Percentiles rank a stretch among this genome's conserved stretches.
Evolutionary conservation across 2,329 filamentous ascomycete genomes (phyloP).

Genomic region (Aureobasidium sp.): DNA sequence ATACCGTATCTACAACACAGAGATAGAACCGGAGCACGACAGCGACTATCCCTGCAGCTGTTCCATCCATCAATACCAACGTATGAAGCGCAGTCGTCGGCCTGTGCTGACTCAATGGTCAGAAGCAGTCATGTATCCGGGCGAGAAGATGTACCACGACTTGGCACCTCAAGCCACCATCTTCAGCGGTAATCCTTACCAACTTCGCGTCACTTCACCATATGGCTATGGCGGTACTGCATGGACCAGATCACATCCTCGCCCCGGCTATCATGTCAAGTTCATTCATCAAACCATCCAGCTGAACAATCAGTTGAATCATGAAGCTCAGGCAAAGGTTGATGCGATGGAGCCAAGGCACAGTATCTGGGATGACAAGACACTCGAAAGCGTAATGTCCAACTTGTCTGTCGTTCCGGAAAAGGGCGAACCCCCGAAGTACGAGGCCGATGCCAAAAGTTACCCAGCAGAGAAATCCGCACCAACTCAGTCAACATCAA

Average conservation of each 20-base stretch:
- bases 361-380: slow-evolving; percentile 32
- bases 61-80: slow-evolving; percentile 33
- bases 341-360: slow-evolving; percentile 29
- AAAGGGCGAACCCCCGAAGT: slow-evolving; percentile 16
- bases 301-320: slow-evolving; percentile 31
- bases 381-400: slow-evolving; percentile 26
- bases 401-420: not conserved
- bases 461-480: not conserved
- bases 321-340: slow-evolving; percentile 29
- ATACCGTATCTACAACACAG: slow-evolving; percentile 37
- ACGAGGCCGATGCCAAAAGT: not conserved
- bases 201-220: slow-evolving; percentile 25
- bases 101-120: slow-evolving; percentile 36
- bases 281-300: slow-evolving; percentile 31
- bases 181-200: slow-evolving; percentile 31
- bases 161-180: slow-evolving; percentile 15
- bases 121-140: slow-evolving; percentile 40
- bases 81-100: slow-evolving; percentile 30
- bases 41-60: slow-evolving; percentile 34
- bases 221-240: slow-evolving; percentile 27
- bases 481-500: not conserved
- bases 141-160: slow-evolving; percentile 29
- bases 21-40: slow-evolving; percentile 42
- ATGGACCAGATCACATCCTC: slow-evolving; percentile 22
- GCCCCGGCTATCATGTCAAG: slow-evolving; percentile 26